These are phyloP conservation scores for Eucalyptus pauciflora DNA, from an alignment of 345 rosid species.

Conservation along the genomic window DNA sequence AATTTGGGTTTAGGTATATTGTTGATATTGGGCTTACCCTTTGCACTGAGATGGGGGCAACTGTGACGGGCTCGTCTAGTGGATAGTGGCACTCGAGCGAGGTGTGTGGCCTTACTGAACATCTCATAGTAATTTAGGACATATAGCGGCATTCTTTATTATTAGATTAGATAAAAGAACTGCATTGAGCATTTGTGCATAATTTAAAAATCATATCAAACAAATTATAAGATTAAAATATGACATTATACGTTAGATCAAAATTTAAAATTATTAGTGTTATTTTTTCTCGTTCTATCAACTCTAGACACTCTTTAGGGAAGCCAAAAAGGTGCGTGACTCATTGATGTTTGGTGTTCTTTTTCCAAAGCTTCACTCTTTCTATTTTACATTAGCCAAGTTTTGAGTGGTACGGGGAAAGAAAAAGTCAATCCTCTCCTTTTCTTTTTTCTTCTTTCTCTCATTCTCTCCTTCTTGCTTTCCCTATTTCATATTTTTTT, in stretches of 20 bases:
- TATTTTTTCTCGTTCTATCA: neutral
- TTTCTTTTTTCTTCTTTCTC: neutral
- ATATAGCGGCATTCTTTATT: neutral
- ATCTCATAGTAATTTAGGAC: neutral
- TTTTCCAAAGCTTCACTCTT: neutral
- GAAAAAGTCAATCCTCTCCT: neutral
- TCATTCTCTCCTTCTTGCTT: neutral
- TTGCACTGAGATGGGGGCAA: neutral
- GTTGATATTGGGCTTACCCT: neutral
- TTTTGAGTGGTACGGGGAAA: neutral
- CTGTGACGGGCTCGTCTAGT: accelerated
- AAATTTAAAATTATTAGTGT: accelerated
- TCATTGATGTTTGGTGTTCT: neutral
- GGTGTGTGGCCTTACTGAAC: neutral
- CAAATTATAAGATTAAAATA: neutral
- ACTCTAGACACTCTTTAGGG: neutral
- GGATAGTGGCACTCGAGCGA: accelerated
- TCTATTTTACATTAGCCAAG: neutral
- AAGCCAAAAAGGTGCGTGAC: neutral
- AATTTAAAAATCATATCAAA: neutral
- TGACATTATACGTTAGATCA: accelerated
- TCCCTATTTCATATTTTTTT: neutral
- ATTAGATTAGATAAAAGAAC: neutral
- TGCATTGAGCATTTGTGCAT: neutral
- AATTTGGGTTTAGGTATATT: neutral